phyloP scores from a whole-genome alignment of 352 stramenopile genomes.

The Pythium angustatum region DNA sequence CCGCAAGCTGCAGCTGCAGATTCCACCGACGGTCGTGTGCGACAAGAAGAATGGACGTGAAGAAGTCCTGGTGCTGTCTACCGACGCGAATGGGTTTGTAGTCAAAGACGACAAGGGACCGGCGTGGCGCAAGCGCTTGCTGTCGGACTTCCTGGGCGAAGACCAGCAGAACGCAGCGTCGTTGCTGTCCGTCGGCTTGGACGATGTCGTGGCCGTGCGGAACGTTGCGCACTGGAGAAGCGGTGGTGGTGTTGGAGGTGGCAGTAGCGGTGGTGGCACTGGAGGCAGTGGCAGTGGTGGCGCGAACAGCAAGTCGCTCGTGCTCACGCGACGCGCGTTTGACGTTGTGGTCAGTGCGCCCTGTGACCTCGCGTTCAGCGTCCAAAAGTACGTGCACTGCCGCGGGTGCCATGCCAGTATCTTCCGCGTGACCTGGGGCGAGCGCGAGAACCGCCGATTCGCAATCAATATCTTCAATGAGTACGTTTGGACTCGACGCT shows the following conservation, averaged over 20 bases:
- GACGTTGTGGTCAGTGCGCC: slow-evolving; percentile 59
- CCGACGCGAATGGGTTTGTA: slow-evolving; percentile 47
- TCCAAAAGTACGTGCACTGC: slow-evolving; percentile 76
- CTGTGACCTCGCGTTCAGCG: slow-evolving; percentile 54
- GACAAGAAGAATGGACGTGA: slow-evolving; percentile 57
- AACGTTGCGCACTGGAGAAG: slow-evolving; percentile 57
- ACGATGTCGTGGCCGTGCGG: slow-evolving; percentile 59
- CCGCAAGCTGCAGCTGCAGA: slow-evolving; percentile 51
- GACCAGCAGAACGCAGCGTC: slow-evolving; percentile 21
- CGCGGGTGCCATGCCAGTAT: slow-evolving; percentile 66
- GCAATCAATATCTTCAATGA: slow-evolving; percentile 76
- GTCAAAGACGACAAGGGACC: slow-evolving; percentile 47
- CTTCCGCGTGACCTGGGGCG: slow-evolving; percentile 67
- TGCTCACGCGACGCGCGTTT: slow-evolving; percentile 56
- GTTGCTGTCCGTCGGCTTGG: slow-evolving; percentile 19
- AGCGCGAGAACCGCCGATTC: slow-evolving; percentile 56
- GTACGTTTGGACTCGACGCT: too few relatives aligned
- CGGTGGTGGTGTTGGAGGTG: slow-evolving; percentile 1
- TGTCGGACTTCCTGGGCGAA: slow-evolving; percentile 38
- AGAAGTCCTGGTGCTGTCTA: slow-evolving; percentile 58
- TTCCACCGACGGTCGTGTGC: slow-evolving; percentile 64
- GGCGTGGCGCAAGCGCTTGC: slow-evolving; percentile 64
- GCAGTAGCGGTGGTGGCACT: too few relatives aligned
- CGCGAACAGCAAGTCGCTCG: slow-evolving; percentile 57
- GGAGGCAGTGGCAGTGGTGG: slow-evolving; percentile 36